These are phyloP conservation scores for Wickerhamiella dianesei DNA, from an alignment of 805 yeast genomes.

Conservation along the genomic window DNA sequence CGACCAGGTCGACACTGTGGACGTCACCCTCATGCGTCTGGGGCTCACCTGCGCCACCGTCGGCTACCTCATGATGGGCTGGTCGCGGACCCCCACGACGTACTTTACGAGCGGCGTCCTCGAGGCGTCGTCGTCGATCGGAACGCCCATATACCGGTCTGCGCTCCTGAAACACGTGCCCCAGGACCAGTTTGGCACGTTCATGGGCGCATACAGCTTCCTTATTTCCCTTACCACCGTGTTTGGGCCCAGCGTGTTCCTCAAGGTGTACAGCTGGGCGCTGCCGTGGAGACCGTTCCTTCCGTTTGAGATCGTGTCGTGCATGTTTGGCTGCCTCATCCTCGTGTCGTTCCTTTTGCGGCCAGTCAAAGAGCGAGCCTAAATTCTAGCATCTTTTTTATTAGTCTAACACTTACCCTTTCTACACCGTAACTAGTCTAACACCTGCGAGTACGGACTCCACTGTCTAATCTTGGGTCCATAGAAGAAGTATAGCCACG, in stretches of 20 bases:
- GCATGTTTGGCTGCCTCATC: constrained; percentile 9
- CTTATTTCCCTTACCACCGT: constrained; percentile 9
- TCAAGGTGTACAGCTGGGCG: constrained; percentile 16
- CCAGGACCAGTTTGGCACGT: constrained; percentile 20
- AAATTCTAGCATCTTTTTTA: not conserved
- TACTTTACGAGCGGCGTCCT: constrained; percentile 19
- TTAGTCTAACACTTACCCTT: not conserved
- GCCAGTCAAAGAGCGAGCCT: constrained; percentile 2
- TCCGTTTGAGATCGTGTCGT: constrained; percentile 14
- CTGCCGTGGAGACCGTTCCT: constrained; percentile 13
- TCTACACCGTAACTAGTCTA: not conserved
- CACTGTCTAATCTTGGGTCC: constrained; percentile 26
- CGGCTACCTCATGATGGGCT: constrained; percentile 19
- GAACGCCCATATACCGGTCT: constrained; percentile 21
- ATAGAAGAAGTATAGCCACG: constrained; percentile 37
- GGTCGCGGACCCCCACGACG: constrained; percentile 15
- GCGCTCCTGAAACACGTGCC: constrained; percentile 22
- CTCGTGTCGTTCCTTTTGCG: constrained; percentile 8
- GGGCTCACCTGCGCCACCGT: constrained; percentile 17
- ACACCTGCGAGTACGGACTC: constrained; percentile 12
- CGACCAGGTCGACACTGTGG: constrained; percentile 16
- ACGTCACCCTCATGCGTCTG: constrained; percentile 15
- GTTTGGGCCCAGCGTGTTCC: constrained; percentile 14
- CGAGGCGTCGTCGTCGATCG: constrained; percentile 21
- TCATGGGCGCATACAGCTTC: constrained; percentile 21